Base-by-base conservation (phyloP, 1,284 basidiomycete genomes). In the Apiotrichum veenhuisii region DNA sequence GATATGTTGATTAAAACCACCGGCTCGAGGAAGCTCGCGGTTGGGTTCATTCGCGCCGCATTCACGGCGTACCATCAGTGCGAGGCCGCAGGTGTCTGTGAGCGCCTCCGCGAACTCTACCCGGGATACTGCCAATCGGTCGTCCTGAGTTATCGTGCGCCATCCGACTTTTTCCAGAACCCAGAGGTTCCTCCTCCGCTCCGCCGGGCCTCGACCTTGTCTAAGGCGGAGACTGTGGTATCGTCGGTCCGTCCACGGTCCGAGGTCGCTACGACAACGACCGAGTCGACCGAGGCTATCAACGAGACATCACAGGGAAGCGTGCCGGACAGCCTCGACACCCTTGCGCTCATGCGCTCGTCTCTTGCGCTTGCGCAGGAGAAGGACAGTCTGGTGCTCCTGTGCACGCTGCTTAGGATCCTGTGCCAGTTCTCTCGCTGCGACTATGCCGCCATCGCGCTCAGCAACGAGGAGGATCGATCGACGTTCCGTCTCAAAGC, bases 371-470 rank as follows among this genome's bases (percentile, higher is more conserved):
- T 74, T 1, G 73, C 73, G 0, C 63, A 63, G 40, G 68, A 73
- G 44, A 63, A 65, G 49, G 69, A 74, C 52, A 68, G 68, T 3
- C 56, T 65, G 12, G 61, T 66, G 9, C 52, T 72, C 11, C 55
- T 72, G 22, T 65, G 65, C 48, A 67, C 68, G 0, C 52, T 74
- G 8, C 59, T 73, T 26, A 58, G 64, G 11, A 68, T 69, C 2
- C 57, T 72, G 25, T 69, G 67, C 43, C 70, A 74, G 57, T 68
- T 70, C 36, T 50, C 62, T 17, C 64, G 68, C 22, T 66, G 68
- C 46, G 70, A 71, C 41, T 74, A 65, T 52, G 71, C 69, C 4
- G 73, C 73, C 0, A 68, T 73, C 11, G 70, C 65, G 0, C 58
- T 73, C 3, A 54, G 48, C 51, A 66, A 67, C 33, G 63, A 66